Conservation (phyloP, 2,329 filamentous ascomycete species). For the Thyridium curvatum region DNA sequence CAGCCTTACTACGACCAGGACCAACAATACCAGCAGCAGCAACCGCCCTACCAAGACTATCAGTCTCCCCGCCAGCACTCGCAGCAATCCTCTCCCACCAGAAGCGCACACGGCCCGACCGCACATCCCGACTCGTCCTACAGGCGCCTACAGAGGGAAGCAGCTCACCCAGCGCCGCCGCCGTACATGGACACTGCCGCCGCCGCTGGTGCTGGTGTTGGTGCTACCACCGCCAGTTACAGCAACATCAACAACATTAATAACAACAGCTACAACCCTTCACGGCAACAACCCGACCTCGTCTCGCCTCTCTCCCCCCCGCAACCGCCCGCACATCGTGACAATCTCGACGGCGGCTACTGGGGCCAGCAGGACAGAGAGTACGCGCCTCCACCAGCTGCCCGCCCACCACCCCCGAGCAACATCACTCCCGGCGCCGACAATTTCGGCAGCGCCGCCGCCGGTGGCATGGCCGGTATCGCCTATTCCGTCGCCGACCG, state of each 20-base stretch:
- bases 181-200: constrained; percentile 14
- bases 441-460: constrained; percentile 57
- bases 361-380: constrained; percentile 16
- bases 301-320: constrained; percentile 20
- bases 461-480: constrained; percentile 62
- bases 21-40: constrained; percentile 6
- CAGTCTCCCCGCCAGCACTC: constrained; percentile 11
- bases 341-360: constrained; percentile 9
- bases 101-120: constrained; percentile 7
- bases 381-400: constrained; percentile 10
- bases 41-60: constrained; percentile 1
- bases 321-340: constrained; percentile 13
- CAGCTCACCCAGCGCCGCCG: constrained; percentile 16
- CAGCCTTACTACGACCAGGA: constrained; percentile 4
- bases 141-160: constrained; percentile 24
- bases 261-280: too few relatives aligned
- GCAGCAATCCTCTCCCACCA: constrained; percentile 10
- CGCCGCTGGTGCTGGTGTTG: constrained; percentile 12
- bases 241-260: too few relatives aligned
- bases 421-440: constrained; percentile 57
- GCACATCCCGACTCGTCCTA: constrained; percentile 31
- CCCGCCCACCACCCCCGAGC: constrained; percentile 19
- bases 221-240: constrained; percentile 1
- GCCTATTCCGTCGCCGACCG: constrained; percentile 60
- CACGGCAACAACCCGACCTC: constrained; percentile 10